Evolutionary conservation across 805 yeast genomes (phyloP), one percentile per base, ranked within the genome.

Genomic region (Priceomyces castillae): DNA sequence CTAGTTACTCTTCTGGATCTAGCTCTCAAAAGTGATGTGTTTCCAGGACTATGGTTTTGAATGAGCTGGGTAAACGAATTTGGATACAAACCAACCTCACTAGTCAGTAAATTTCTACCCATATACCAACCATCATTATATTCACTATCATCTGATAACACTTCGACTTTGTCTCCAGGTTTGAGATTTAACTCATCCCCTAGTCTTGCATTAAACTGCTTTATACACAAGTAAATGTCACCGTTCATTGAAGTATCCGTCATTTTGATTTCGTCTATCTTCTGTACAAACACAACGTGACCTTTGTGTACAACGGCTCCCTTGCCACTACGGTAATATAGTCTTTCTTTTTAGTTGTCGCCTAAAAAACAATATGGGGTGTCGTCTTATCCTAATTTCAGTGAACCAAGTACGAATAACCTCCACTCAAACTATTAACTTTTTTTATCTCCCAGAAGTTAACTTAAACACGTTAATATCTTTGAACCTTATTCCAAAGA

Each of bases 121-220:
- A 87, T 85, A 59, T 84, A 94, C 99, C 99, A 94, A 14, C 98
- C 97, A 64, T 94, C 98, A 54, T 87, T 86, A 63, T 86, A 94
- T 57, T 88, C 97, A 48, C 84, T 78, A 65, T 94, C 99, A 64
- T 90, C 97, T 35, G 95, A 88, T 17, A 94, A 79, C 6, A 94
- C 88, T 61, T 89, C 95, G 44, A 94, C 75, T 47, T 80, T 82
- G 59, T 94, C 97, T 20, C 97, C 98, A 9, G 84, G 78, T 38
- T 73, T 76, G 52, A 94, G 73, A 37, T 82, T 80, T 31, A 94
- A 71, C 64, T 94, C 99, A 65, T 94, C 99, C 19, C 88, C 96
- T 49, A 90, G 71, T 40, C 98, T 77, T 37, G 95, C 89, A 37
- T 75, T 74, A 65, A 94, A 94, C 62, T 86, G 95, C 63, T 90